Percentiles rank a stretch among this genome's conserved stretches.
phyloP scores from a whole-genome alignment of 768 basidiomycete genomes.

The Lactarius sanguifluus region DNA sequence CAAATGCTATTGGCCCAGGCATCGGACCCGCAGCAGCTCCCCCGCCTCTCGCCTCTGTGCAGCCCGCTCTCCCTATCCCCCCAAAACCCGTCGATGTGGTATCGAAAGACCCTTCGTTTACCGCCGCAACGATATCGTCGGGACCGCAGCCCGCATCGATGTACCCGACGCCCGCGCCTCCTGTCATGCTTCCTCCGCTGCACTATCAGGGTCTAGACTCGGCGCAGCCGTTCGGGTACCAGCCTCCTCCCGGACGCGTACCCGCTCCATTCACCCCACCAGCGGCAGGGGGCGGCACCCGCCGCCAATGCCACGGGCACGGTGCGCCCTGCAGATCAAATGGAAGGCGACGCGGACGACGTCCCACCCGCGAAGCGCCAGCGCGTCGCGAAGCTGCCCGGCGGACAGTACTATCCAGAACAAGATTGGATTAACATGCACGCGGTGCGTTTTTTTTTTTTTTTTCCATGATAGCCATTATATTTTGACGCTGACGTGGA shows the following conservation, averaged over 20 bases:
- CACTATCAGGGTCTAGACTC: conserved; percentile 81
- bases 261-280: conserved; percentile 57
- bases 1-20: conserved; percentile 80
- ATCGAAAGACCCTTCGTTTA: conserved; percentile 55
- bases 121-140: conserved; percentile 85
- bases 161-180: conserved; percentile 54
- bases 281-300: conserved; percentile 38
- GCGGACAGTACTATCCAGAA: conserved; percentile 81
- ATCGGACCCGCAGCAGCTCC: conserved; percentile 81
- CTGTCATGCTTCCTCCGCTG: conserved; percentile 78
- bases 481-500: neutral
- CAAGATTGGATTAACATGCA: conserved; percentile 90
- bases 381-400: conserved; percentile 80
- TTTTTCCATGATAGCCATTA: neutral
- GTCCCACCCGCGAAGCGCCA: conserved; percentile 86
- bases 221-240: conserved; percentile 76
- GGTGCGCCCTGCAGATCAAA: conserved; percentile 78
- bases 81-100: conserved; percentile 49
- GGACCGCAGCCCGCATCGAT: conserved; percentile 88
- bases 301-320: conserved; percentile 60
- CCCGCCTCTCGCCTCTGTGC: conserved; percentile 59
- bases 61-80: conserved; percentile 71
- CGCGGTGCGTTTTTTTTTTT: conserved; percentile 52
- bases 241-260: conserved; percentile 48
- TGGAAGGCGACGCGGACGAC: conserved; percentile 65